These are phyloP conservation scores for Parietaria judaica DNA, from an alignment of 306 rosid genomes.

Conservation along the genomic window DNA sequence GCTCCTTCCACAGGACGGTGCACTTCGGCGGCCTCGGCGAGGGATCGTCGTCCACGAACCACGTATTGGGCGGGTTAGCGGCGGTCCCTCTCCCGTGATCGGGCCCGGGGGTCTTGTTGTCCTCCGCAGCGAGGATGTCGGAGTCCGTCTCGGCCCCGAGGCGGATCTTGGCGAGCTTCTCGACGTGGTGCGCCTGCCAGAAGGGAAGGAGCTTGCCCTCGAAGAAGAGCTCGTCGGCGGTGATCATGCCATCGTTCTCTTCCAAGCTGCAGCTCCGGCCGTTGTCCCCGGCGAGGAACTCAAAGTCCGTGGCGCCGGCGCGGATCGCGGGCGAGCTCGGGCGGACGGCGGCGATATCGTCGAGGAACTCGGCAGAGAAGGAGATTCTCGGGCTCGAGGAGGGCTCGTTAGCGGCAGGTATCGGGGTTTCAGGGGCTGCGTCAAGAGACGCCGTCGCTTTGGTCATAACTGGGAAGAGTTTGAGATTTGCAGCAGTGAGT, in stretches of 20 bases:
- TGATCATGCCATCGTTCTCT: slow-evolving; percentile 46
- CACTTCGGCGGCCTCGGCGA: slow-evolving; percentile 99
- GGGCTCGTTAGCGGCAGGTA: slow-evolving; percentile 30
- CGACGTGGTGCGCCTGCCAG: slow-evolving; percentile 78
- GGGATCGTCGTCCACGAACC: slow-evolving; percentile 97
- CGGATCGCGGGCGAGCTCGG: slow-evolving; percentile 14
- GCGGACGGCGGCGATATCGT: slow-evolving; percentile 34
- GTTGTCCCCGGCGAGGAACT: slow-evolving; percentile 70
- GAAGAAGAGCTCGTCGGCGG: slow-evolving; percentile 95
- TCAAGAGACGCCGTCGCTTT: slow-evolving; percentile 51
- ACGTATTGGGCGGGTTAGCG: slow-evolving; percentile 1
- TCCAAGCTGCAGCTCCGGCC: slow-evolving; percentile 10
- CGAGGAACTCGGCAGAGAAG: slow-evolving; percentile 84
- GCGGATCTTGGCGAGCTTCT: slow-evolving; percentile 66
- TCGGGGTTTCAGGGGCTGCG: slow-evolving; percentile 33
- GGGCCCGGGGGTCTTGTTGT: not conserved
- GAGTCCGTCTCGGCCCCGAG: slow-evolving; percentile 36
- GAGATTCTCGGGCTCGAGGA: slow-evolving; percentile 82
- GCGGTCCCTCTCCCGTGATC: too few species aligned
- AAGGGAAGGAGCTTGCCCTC: slow-evolving; percentile 95
- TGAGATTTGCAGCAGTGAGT: slow-evolving; percentile 10
- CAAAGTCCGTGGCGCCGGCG: slow-evolving; percentile 42
- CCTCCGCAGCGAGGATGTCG: slow-evolving; percentile 35
- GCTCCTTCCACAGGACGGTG: slow-evolving; percentile 95
- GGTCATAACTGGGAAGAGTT: slow-evolving; percentile 8